Evolutionary conservation across 2,329 filamentous ascomycete genomes (phyloP).

Genomic region (Huntiella moniliformis): DNA sequence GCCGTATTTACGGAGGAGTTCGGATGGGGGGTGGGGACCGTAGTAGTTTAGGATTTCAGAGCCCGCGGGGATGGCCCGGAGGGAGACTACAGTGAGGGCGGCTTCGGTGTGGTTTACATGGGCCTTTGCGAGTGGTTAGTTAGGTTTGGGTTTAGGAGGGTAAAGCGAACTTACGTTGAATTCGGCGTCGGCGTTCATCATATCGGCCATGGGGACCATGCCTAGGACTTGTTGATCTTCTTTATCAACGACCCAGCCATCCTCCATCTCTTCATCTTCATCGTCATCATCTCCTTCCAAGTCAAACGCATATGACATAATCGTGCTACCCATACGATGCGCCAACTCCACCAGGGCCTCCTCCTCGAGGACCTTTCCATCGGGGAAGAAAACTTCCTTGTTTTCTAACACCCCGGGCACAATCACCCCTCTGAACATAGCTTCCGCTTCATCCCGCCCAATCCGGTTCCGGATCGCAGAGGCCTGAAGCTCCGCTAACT

Average conservation of each 20-base stretch:
- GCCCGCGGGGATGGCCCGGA: slow-evolving; percentile 48
- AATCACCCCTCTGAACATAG: slow-evolving; percentile 41
- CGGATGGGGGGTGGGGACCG: slow-evolving; percentile 63
- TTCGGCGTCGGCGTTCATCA: slow-evolving; percentile 73
- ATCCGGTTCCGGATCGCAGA: slow-evolving; percentile 62
- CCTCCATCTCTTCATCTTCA: slow-evolving; percentile 37
- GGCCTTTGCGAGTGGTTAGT: slow-evolving; percentile 20
- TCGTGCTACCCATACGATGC: slow-evolving; percentile 68
- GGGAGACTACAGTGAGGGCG: slow-evolving; percentile 49
- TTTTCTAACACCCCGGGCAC: slow-evolving; percentile 31
- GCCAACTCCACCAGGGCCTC: slow-evolving; percentile 33
- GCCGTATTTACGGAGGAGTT: slow-evolving; percentile 68
- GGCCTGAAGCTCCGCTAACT: slow-evolving; percentile 55
- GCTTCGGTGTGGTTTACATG: slow-evolving; percentile 36
- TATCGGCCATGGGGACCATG: slow-evolving; percentile 81
- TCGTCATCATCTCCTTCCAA: slow-evolving; percentile 38
- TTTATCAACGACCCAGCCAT: slow-evolving; percentile 47
- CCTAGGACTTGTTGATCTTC: slow-evolving; percentile 45
- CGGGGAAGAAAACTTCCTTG: slow-evolving; percentile 26
- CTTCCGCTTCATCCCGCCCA: slow-evolving; percentile 52
- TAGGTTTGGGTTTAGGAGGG: not conserved
- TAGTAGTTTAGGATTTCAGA: slow-evolving; percentile 82
- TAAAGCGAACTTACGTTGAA: slow-evolving; percentile 38
- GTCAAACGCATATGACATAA: slow-evolving; percentile 90
- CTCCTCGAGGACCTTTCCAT: slow-evolving; percentile 21